Conservation (phyloP, 2,329 filamentous ascomycete genomes). For the Alternaria gaisen region DNA sequence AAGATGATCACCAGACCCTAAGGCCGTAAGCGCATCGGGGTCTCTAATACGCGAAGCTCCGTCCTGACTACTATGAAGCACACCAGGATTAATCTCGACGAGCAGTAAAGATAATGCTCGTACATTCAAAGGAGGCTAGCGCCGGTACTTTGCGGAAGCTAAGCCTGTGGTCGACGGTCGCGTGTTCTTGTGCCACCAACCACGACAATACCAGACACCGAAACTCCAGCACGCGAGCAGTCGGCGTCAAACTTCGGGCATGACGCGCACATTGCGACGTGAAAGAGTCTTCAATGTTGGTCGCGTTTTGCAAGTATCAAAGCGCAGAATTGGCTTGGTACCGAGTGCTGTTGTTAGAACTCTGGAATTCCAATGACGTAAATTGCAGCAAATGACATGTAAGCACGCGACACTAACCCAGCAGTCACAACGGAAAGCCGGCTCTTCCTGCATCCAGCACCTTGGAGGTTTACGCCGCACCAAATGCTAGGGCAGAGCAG, state of each 20-base stretch:
- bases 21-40: neutral
- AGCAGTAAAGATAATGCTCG: neutral
- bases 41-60: neutral
- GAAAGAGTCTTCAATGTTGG: neutral
- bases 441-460: constrained; percentile 11
- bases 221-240: neutral
- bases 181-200: neutral
- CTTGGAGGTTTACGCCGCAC: constrained; percentile 3
- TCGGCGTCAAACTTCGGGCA: neutral
- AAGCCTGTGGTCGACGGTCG: constrained; percentile 5
- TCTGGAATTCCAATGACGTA: constrained; percentile 14
- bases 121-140: neutral
- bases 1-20: neutral
- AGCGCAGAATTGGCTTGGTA: neutral
- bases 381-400: constrained; percentile 1
- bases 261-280: neutral
- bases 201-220: neutral
- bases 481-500: constrained; percentile 1
- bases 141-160: constrained; percentile 15
- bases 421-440: constrained; percentile 15
- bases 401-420: constrained; percentile 7
- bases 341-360: constrained; percentile 2
- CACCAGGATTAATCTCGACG: neutral
- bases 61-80: neutral
- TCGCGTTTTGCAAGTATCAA: neutral